Evolutionary conservation across 169 alveolate genomes (phyloP), one percentile per base, ranked within the genome.

Genomic region (Plasmodium sp.): DNA sequence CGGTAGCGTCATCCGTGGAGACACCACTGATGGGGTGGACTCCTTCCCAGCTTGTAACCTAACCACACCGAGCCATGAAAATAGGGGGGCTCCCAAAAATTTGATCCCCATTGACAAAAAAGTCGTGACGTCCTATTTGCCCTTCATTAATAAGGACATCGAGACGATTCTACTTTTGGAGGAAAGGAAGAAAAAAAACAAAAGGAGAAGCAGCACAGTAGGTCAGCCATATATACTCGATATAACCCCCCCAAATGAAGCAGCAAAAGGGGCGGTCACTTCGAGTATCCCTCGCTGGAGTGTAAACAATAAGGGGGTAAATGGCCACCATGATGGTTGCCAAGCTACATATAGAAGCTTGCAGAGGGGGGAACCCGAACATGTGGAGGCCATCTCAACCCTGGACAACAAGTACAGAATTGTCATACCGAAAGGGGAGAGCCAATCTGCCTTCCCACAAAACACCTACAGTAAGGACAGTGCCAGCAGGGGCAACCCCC

Each of bases 101-200:
- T 75, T 54, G 48, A 33, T 75, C 54, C 36, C 73, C 71, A 72
- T 39, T 12, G 79, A 82, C 27, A 92, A 81, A 48, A 72, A 81
- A 14, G 84, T 51, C 22, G 79, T 74, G 33, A 92, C 95, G 0
- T 92, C 92, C 58, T 92, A 92, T 92, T 82, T 92, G 31, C 95
- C 95, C 14, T 73, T 81, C 77, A 58, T 27, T 73, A 81, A 92
- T 71, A 92, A 92, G 77, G 92, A 71, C 62, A 72, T 92, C 56
- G 95, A 92, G 36, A 81, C 75, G 45, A 58, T 90, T 36, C 72
- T 86, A 75, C 41, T 56, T 22, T 48, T 34, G 33, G 81, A 86
- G 33, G 39, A 51, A 39, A 77, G 41, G 31, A 72, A 45, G 3
- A 10, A 45, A 86, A 75, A 75, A 71, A 34, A 86, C 54, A 86